These are phyloP conservation scores for Gossypium schwendimanii DNA, from an alignment of 441 rosid species.

Conservation along the genomic window DNA sequence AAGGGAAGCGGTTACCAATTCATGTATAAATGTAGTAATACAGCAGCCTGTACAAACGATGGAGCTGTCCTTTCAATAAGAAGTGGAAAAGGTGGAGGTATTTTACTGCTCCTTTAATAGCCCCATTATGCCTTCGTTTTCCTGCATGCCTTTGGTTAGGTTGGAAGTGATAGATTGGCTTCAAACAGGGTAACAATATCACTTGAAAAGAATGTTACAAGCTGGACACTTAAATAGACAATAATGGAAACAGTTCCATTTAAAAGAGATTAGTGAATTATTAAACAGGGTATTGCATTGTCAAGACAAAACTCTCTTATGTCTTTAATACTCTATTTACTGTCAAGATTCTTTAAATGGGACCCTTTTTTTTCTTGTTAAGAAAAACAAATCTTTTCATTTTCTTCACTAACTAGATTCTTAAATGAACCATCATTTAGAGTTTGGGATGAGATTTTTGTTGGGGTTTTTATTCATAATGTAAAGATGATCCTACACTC, in stretches of 20 bases:
- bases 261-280: not conserved
- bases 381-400: not conserved
- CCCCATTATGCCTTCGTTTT: not conserved
- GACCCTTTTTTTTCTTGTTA: not conserved
- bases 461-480: not conserved
- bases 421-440: not conserved
- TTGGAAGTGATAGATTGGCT: not conserved
- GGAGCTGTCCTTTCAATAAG: conserved; percentile 12
- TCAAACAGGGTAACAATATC: not conserved
- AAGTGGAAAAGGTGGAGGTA: not conserved
- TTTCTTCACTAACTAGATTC: not conserved
- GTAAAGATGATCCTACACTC: not conserved
- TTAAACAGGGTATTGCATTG: not conserved
- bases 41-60: conserved; percentile 13
- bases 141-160: not conserved
- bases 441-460: not conserved
- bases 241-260: not conserved
- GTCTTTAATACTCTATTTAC: not conserved
- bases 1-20: conserved; percentile 17
- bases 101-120: conserved; percentile 4
- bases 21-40: conserved; percentile 16
- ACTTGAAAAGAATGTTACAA: not conserved
- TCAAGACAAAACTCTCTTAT: not conserved
- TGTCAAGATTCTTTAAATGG: not conserved
- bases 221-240: not conserved